These are phyloP conservation scores for Lepidium aucheri DNA, from an alignment of 345 rosid genomes.

Conservation along the genomic window DNA sequence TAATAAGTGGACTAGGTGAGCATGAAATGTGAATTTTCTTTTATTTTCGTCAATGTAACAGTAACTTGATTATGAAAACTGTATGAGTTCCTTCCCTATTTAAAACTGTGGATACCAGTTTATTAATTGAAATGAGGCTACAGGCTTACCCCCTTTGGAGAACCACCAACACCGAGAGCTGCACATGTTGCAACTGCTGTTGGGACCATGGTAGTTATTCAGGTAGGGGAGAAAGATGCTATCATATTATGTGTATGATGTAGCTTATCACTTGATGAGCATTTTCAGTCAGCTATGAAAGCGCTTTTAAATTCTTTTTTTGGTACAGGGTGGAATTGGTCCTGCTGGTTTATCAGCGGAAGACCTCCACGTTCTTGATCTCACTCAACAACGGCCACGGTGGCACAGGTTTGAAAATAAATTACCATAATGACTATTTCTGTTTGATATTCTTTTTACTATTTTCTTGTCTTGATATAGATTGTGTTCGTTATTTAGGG, in stretches of 20 bases:
- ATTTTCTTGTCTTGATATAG: slow-evolving; percentile 17
- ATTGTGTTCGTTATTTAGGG: slow-evolving; percentile 38
- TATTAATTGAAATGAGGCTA: slow-evolving; percentile 11
- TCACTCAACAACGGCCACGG: slow-evolving; percentile 82
- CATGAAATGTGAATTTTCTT: neutral
- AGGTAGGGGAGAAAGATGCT: slow-evolving; percentile 36
- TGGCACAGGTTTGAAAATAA: slow-evolving; percentile 66
- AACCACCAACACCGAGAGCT: slow-evolving; percentile 94
- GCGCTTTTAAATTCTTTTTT: slow-evolving; percentile 11
- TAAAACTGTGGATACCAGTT: slow-evolving; percentile 1
- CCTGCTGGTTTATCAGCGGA: slow-evolving; percentile 94
- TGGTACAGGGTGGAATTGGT: slow-evolving; percentile 82
- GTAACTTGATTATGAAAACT: neutral
- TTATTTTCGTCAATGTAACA: neutral
- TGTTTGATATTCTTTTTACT: neutral
- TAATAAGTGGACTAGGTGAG: slow-evolving; percentile 90
- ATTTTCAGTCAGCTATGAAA: slow-evolving; percentile 14
- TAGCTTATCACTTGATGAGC: neutral
- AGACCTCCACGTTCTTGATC: slow-evolving; percentile 97
- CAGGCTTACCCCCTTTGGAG: slow-evolving; percentile 82
- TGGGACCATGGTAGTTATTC: slow-evolving; percentile 96
- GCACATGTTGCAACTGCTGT: slow-evolving; percentile 96
- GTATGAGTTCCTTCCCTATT: slow-evolving; percentile 1
- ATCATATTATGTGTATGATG: neutral
- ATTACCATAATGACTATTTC: neutral